These are phyloP conservation scores for Bipolaris sorokiniana DNA, from an alignment of 2,329 filamentous ascomycete genomes.

Conservation along the genomic window DNA sequence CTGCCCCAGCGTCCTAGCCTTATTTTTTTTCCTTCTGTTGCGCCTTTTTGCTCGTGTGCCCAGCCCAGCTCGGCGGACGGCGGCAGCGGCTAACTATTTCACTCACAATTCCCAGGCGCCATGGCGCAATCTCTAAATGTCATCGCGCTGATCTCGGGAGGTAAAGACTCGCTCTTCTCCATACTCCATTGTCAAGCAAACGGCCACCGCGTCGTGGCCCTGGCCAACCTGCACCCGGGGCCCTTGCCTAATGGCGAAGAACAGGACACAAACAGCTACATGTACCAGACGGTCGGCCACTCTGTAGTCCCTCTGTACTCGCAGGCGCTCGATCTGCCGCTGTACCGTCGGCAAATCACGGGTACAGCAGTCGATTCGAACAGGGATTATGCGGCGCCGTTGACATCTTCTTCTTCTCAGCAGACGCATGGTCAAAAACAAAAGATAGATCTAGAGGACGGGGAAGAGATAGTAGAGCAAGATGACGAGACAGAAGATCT, in stretches of 20 bases:
- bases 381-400: conserved; percentile 67
- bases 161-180: conserved; percentile 96
- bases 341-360: conserved; percentile 79
- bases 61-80: too few relatives aligned
- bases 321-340: conserved; percentile 75
- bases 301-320: conserved; percentile 84
- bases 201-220: conserved; percentile 82
- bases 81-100: too few relatives aligned
- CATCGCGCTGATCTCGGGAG: conserved; percentile 91
- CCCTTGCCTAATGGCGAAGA: conserved; percentile 46
- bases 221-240: conserved; percentile 83
- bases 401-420: neutral
- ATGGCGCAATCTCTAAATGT: conserved; percentile 56
- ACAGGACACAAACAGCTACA: conserved; percentile 90
- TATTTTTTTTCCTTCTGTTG: too few relatives aligned
- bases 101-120: neutral
- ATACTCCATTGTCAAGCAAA: conserved; percentile 87
- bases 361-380: conserved; percentile 74
- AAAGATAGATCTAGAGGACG: too few relatives aligned
- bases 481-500: conserved; percentile 89
- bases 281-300: conserved; percentile 98
- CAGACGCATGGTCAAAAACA: neutral
- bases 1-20: too few relatives aligned
- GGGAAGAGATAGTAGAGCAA: conserved; percentile 6
- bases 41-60: too few relatives aligned